phyloP scores from a whole-genome alignment of 306 rosid genomes.

The Coriaria nepalensis region DNA sequence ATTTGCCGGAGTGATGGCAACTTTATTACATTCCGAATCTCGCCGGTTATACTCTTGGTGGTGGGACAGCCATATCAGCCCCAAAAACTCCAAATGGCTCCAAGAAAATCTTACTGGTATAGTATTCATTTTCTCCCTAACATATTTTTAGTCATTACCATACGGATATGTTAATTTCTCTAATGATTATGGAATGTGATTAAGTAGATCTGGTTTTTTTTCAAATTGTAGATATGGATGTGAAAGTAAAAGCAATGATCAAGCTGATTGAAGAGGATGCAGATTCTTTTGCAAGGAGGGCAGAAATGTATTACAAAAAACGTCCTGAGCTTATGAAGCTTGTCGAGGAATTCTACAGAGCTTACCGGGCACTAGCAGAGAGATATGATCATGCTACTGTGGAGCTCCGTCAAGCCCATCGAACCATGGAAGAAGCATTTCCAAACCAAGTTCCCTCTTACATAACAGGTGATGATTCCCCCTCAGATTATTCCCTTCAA shows the following conservation, averaged over 20 bases:
- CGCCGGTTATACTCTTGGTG: slow-evolving; percentile 98
- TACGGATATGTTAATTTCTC: background rate
- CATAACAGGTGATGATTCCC: slow-evolving; percentile 45
- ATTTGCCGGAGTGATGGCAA: slow-evolving; percentile 67
- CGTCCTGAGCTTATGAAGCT: slow-evolving; percentile 94
- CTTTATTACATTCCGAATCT: slow-evolving; percentile 65
- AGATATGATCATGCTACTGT: slow-evolving; percentile 94
- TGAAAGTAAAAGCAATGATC: slow-evolving; percentile 94
- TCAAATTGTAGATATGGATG: slow-evolving; percentile 69
- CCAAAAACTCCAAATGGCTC: slow-evolving; percentile 97
- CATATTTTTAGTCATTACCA: no score
- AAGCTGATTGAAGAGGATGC: slow-evolving; percentile 99
- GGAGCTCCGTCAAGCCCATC: slow-evolving; percentile 91
- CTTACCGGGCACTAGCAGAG: slow-evolving; percentile 97
- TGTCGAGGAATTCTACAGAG: slow-evolving; percentile 97
- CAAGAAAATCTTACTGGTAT: slow-evolving; percentile 93
- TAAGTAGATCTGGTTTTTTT: slow-evolving; percentile 4
- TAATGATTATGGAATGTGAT: background rate
- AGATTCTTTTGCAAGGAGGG: slow-evolving; percentile 98
- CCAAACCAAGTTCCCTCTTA: slow-evolving; percentile 66
- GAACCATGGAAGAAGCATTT: slow-evolving; percentile 86
- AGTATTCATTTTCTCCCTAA: background rate
- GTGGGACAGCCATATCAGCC: slow-evolving; percentile 99
- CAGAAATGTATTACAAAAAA: slow-evolving; percentile 98
- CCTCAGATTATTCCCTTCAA: slow-evolving; percentile 40